Percentiles rank a stretch among this genome's conserved stretches.
Evolutionary conservation across 2,329 filamentous ascomycete genomes (phyloP).

Genomic region (Fusarium sulawesiense): DNA sequence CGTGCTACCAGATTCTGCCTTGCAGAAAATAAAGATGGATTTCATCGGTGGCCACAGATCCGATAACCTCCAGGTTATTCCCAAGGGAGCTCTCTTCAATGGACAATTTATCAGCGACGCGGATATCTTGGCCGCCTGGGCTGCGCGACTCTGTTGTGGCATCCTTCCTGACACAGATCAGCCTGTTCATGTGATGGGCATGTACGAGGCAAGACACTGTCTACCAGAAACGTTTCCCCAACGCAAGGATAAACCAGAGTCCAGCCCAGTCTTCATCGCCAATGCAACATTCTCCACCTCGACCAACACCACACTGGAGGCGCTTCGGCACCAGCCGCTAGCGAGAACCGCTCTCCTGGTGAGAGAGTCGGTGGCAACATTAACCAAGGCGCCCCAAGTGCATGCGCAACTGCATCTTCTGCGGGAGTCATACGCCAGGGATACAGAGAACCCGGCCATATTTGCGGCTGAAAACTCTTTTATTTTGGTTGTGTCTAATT

Average conservation of each 20-base stretch:
- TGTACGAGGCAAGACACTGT: slow-evolving; percentile 12
- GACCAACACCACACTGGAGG: slow-evolving; percentile 7
- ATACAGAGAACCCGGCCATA: background rate
- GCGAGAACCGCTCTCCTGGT: slow-evolving; percentile 5
- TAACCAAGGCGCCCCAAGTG: background rate
- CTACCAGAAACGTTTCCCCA: slow-evolving; percentile 1
- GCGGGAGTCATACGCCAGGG: background rate
- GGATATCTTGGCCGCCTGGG: slow-evolving; percentile 2
- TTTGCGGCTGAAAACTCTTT: slow-evolving; percentile 2
- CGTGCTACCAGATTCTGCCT: background rate
- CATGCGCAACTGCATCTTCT: slow-evolving; percentile 2
- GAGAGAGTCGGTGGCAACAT: slow-evolving; percentile 2
- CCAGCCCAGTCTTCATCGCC: slow-evolving; percentile 1
- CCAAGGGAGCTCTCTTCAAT: slow-evolving; percentile 5
- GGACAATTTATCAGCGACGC: slow-evolving; percentile 5
- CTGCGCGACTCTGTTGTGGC: slow-evolving; percentile 3
- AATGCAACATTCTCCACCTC: slow-evolving; percentile 13
- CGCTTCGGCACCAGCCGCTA: slow-evolving; percentile 4
- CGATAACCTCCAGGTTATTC: background rate
- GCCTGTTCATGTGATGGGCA: slow-evolving; percentile 7
- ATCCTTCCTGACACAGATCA: slow-evolving; percentile 3
- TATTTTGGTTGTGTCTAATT: slow-evolving; percentile 1
- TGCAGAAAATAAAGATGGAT: slow-evolving; percentile 3
- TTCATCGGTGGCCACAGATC: background rate
- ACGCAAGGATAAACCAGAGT: slow-evolving; percentile 1